Conservation (phyloP, 306 rosid species). For the Lablab purpureus region DNA sequence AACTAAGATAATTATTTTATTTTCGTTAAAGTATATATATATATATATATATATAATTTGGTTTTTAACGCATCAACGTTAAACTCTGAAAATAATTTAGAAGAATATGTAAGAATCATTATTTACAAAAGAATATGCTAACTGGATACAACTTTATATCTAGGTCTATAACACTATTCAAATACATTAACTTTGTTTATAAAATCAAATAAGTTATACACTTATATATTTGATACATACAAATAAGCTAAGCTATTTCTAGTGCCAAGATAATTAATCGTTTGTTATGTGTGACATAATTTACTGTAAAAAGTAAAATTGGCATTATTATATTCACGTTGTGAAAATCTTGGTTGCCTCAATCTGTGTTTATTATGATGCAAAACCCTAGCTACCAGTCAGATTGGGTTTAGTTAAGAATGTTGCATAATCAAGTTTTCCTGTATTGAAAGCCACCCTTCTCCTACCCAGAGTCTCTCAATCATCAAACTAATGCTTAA, state of each 20-base stretch:
- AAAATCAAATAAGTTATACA: no score
- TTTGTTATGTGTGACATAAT: not conserved
- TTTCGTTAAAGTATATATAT: no score
- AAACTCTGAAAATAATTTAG: no score
- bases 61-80: no score
- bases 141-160: no score
- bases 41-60: no score
- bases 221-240: not conserved
- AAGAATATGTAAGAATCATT: no score
- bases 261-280: not conserved
- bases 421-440: conserved; percentile 10
- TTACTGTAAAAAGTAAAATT: not conserved
- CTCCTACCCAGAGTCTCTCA: conserved; percentile 43
- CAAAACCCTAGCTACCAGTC: not conserved
- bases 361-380: not conserved
- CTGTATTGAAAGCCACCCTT: conserved; percentile 41
- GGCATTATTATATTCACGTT: not conserved
- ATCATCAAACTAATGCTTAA: not conserved
- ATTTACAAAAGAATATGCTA: no score
- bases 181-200: no score
- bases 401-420: conserved; percentile 2
- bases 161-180: no score
- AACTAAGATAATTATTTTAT: no score
- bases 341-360: not conserved
- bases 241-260: not conserved